phyloP scores from a whole-genome alignment of 1,284 basidiomycete genomes.

The Puccinia polysora region DNA sequence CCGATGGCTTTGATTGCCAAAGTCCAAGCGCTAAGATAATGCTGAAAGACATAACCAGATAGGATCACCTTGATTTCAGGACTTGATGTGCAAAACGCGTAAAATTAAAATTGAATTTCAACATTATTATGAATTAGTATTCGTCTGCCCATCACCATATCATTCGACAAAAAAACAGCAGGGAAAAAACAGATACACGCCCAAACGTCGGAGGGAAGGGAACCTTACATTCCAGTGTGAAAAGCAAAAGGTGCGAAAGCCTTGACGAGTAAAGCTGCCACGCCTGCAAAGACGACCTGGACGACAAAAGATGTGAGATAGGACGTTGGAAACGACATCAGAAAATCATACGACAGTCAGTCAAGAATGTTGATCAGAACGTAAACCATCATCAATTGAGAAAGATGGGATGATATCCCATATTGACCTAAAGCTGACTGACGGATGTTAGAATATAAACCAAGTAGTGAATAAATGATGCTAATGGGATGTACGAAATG shows the following conservation, averaged over 20 bases:
- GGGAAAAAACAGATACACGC: too few relatives aligned
- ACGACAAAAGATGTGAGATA: too few relatives aligned
- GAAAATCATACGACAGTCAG: conserved; percentile 52
- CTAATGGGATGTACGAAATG: conserved; percentile 2
- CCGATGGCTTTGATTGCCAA: conserved; percentile 52
- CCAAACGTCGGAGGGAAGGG: too few relatives aligned
- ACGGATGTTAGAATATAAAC: conserved; percentile 37
- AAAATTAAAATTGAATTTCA: neutral
- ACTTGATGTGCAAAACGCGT: conserved; percentile 49
- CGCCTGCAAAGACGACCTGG: conserved; percentile 64
- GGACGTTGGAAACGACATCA: conserved; percentile 56
- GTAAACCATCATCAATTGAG: neutral
- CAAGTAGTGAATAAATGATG: conserved; percentile 34
- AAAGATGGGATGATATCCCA: neutral
- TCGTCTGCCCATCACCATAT: too few relatives aligned
- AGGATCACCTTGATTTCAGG: conserved; percentile 74
- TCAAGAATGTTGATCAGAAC: too few relatives aligned
- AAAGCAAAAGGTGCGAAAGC: conserved; percentile 69
- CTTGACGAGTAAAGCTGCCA: conserved; percentile 64
- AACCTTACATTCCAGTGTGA: conserved; percentile 66
- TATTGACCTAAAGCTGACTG: conserved; percentile 54
- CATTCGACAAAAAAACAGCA: too few relatives aligned
- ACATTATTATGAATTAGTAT: too few relatives aligned
- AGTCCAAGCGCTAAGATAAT: conserved; percentile 68
- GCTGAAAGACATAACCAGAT: conserved; percentile 67